A percentile compares a stretch with the other conserved stretches of the same genome.
Conservation (phyloP, 306 rosid species). For the Vigna reflexopilosa region DNA sequence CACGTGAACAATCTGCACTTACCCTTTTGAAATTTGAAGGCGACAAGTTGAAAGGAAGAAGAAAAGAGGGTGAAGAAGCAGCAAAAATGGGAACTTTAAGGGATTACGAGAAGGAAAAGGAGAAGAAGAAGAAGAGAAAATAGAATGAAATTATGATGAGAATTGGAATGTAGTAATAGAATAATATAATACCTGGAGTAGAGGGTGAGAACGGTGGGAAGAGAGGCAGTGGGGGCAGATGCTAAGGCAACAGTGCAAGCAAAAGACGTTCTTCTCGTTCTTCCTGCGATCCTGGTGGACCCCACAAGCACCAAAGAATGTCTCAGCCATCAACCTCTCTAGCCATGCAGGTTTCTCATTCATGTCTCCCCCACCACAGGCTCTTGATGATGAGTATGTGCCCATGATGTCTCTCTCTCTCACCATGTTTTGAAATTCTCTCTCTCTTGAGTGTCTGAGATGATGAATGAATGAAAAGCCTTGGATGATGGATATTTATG, state of each 20-base stretch:
- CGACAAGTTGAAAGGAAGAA: conserved; percentile 15
- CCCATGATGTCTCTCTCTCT: conserved; percentile 55
- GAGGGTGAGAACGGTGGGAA: conserved; percentile 81
- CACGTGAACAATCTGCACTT: conserved; percentile 10
- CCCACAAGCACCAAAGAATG: conserved; percentile 95
- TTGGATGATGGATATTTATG: conserved; percentile 30
- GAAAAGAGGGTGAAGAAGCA: not conserved
- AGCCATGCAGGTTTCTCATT: conserved; percentile 92
- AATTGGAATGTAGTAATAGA: not conserved
- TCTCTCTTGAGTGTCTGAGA: not conserved
- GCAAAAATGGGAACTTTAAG: not conserved
- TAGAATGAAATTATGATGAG: not conserved
- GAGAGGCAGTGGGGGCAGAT: conserved; percentile 97
- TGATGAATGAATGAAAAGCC: not conserved
- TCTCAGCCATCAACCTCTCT: conserved; percentile 73
- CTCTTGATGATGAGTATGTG: conserved; percentile 39
- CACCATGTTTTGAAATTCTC: conserved; percentile 20
- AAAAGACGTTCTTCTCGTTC: conserved; percentile 96
- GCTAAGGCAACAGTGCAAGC: conserved; percentile 87
- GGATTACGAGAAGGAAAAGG: not conserved
- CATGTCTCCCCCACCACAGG: conserved; percentile 39
- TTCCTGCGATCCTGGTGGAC: conserved; percentile 81
- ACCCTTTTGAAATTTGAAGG: conserved; percentile 31
- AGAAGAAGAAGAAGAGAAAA: not conserved
- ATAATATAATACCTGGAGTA: conserved; percentile 75